Base-by-base conservation (phyloP, 1,139 yeast genomes). In the Blastobotrys elegans region DNA sequence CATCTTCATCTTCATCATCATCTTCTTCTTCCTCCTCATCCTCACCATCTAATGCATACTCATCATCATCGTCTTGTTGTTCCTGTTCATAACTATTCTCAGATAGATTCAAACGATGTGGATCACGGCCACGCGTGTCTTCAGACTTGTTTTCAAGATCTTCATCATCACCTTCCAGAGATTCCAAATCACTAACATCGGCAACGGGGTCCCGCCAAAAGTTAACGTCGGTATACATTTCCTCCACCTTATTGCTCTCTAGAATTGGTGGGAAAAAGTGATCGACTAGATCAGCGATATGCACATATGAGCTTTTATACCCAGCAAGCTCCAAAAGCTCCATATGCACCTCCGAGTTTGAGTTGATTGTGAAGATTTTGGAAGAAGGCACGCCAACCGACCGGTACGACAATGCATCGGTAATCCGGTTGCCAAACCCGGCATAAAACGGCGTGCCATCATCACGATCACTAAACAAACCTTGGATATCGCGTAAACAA, bases 291-390 rank as follows among this genome's bases (percentile, higher is more conserved):
- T 92, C 97, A 37, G 95, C 89, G 63, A 94, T 92, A 56, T 82
- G 83, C 47, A 94, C 79, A 63, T 94, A 94, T 0, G 95, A 82
- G 46, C 95, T 83, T 62, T 79, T 85, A 63, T 86, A 86, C 4
- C 98, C 98, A 0, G 97, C 95, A 60, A 94, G 73, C 64, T 94
- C 97, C 49, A 94, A 73, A 56, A 94, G 75, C 67, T 94, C 98
- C 95, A 94, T 84, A 70, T 88, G 96, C 30, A 94, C 98, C 57
- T 94, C 98, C 2, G 97, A 97, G 54, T 87, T 88, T 0, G 97
- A 92, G 60, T 94, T 92, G 57, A 94, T 94, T 3, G 99, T 94
- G 64, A 94, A 94, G 41, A 94, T 90, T 53, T 96, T 75, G 37
- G 96, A 94, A 29, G 95, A 82, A 2, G 98, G 98, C 7, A 94